phyloP scores from a whole-genome alignment of 75 land plant genomes.

The Cryptomeria japonica region DNA sequence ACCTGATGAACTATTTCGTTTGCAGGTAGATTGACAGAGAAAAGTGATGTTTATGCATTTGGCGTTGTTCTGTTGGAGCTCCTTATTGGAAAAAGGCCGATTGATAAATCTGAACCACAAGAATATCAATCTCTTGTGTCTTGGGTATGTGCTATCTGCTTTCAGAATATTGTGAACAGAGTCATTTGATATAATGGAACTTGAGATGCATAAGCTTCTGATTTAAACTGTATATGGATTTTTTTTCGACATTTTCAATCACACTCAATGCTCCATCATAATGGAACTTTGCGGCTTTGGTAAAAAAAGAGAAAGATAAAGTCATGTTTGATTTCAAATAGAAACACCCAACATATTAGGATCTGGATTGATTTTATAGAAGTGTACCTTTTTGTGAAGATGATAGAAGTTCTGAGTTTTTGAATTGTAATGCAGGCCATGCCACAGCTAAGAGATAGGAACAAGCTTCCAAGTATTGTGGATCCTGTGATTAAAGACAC shows the following conservation, averaged over 20 bases:
- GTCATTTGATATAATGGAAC: background rate
- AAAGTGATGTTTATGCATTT: conserved; percentile 97
- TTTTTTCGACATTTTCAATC: no score
- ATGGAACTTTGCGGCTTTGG: no score
- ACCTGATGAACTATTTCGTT: background rate
- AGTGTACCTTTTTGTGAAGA: background rate
- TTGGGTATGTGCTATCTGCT: conserved; percentile 56
- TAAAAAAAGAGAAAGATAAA: background rate
- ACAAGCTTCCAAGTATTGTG: conserved; percentile 67
- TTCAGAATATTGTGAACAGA: background rate
- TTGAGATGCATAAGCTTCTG: no score
- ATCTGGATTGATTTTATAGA: background rate
- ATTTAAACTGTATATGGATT: no score
- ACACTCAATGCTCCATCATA: no score
- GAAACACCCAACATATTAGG: background rate
- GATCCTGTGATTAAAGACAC: conserved; percentile 78
- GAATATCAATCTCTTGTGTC: conserved; percentile 90
- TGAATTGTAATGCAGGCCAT: conserved; percentile 58
- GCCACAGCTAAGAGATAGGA: conserved; percentile 79
- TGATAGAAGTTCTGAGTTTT: background rate
- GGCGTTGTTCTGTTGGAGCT: conserved; percentile 89
- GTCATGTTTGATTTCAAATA: background rate
- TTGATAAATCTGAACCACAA: conserved; percentile 59
- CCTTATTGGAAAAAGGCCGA: conserved; percentile 66
- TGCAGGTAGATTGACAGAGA: conserved; percentile 84